Evolutionary conservation across 2,329 filamentous ascomycete species (phyloP).

Genomic region (Dactylellina parvicollis): DNA sequence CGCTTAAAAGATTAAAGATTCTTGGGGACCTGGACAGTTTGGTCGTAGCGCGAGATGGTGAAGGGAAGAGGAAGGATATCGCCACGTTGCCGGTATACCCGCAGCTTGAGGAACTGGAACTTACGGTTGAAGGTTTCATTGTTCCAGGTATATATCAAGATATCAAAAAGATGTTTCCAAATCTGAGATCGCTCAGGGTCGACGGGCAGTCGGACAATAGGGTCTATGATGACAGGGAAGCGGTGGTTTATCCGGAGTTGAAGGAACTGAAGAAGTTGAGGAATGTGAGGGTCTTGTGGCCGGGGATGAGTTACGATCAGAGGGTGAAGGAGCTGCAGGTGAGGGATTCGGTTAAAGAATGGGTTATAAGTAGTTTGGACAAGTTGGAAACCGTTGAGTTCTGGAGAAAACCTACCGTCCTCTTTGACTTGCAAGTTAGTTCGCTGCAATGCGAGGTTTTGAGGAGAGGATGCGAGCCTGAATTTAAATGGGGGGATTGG

Average conservation of each 20-base stretch:
- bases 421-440: not conserved
- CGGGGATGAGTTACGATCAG: not conserved
- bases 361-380: not conserved
- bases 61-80: not conserved
- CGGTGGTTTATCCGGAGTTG: not conserved
- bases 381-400: not conserved
- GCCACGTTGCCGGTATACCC: not conserved
- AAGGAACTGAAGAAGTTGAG: not conserved
- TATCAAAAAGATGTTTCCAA: not conserved
- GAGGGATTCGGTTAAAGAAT: not conserved
- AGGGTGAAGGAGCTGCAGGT: not conserved
- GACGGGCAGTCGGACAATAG: not conserved
- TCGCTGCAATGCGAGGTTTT: not conserved
- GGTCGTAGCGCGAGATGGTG: not conserved
- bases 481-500: not conserved
- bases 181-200: not conserved
- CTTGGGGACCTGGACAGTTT: not conserved
- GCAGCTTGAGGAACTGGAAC: not conserved
- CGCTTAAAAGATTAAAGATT: not conserved
- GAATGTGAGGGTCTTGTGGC: not conserved
- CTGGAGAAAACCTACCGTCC: not conserved
- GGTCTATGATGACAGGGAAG: not conserved
- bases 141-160: not conserved
- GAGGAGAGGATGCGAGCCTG: not conserved
- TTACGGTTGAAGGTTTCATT: not conserved